Evolutionary conservation across 805 yeast genomes (phyloP), one percentile per base, ranked within the genome.

Genomic region (Wickerhamiella musiphila): DNA sequence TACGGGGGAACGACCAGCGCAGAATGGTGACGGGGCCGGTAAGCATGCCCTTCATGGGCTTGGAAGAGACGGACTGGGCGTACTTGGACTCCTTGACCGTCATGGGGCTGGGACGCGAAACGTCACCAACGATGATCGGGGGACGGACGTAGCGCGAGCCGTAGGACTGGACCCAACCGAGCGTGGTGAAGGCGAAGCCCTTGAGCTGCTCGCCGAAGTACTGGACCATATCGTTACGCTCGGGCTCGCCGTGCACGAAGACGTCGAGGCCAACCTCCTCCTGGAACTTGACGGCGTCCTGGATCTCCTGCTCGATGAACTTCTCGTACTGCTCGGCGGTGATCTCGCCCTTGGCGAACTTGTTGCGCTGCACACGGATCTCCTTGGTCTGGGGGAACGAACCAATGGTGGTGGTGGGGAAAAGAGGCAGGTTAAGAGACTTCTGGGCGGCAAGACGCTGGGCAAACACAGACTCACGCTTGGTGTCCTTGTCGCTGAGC

Each of bases 1-100:
- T 86, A 78, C 98, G 82, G 70, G 98, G 98, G 95, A 90, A 90
- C 52, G 98, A 90, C 98, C 98, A 90, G 75, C 98, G 81, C 62
- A 90, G 77, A 66, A 93, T 82, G 58, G 98, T 90, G 54, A 90
- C 90, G 61, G 98, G 98, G 66, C 98, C 98, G 58, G 98, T 84
- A 61, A 90, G 77, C 98, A 90, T 90, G 81, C 98, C 98, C 74
- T 90, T 90, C 73, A 90, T 79, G 58, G 95, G 94, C 70, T 78
- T 79, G 53, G 72, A 63, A 55, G 95, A 83, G 59, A 90, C 65
- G 43, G 94, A 78, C 72, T 90, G 98, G 52, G 98, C 98, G 66
- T 82, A 90, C 56, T 90, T 94, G 42, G 95, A 84, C 72, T 90
- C 98, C 72, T 83, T 86, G 50, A 90, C 96, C 51, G 98, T 75